Evolutionary conservation across 2,329 filamentous ascomycete genomes (phyloP).

Genomic region (Salinomyces thailandicus): DNA sequence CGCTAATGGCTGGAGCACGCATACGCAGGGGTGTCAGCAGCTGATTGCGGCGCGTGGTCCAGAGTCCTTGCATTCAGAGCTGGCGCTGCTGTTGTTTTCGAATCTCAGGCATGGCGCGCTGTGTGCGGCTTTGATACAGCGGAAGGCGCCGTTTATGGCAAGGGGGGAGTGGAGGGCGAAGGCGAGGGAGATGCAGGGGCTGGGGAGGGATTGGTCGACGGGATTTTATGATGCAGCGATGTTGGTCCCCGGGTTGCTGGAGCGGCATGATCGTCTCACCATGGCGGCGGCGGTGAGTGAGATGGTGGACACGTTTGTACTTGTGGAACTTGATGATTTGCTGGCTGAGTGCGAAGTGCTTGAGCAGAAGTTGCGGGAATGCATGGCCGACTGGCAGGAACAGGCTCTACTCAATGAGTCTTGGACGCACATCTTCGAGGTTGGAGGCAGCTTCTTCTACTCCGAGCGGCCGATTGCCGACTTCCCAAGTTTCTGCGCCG

Average conservation of each 20-base stretch:
- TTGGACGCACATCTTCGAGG: not conserved
- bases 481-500: slow-evolving; percentile 16
- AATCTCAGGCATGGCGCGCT: slow-evolving; percentile 20
- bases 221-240: slow-evolving; percentile 21
- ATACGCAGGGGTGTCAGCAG: slow-evolving; percentile 20
- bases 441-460: slow-evolving; percentile 4
- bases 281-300: not conserved
- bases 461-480: slow-evolving; percentile 13
- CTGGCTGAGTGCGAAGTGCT: slow-evolving; percentile 13
- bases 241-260: slow-evolving; percentile 20
- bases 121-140: slow-evolving; percentile 15
- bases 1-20: slow-evolving; percentile 19
- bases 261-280: slow-evolving; percentile 5
- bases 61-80: slow-evolving; percentile 12
- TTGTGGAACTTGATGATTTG: slow-evolving; percentile 12
- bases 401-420: slow-evolving; percentile 4
- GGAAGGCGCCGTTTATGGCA: slow-evolving; percentile 21
- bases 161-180: slow-evolving; percentile 19
- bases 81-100: slow-evolving; percentile 20
- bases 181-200: slow-evolving; percentile 17
- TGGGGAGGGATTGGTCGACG: slow-evolving; percentile 15
- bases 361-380: slow-evolving; percentile 15
- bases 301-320: slow-evolving; percentile 1
- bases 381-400: slow-evolving; percentile 14
- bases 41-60: slow-evolving; percentile 20